Evolutionary conservation across 176 grass and related monocot genomes (phyloP).

Genomic region (Pontederia crassipes): DNA sequence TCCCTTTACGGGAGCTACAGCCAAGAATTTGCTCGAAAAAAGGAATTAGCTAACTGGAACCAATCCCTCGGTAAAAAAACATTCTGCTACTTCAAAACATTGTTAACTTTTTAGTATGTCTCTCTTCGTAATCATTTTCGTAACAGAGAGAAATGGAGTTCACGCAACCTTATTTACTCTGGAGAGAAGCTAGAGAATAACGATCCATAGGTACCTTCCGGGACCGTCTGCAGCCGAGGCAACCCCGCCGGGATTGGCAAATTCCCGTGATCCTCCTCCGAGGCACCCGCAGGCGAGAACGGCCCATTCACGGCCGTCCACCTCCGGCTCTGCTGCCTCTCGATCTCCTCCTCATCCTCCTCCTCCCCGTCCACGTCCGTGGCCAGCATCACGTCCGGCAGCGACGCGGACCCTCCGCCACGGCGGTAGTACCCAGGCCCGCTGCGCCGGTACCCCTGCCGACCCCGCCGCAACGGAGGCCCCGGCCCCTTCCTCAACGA

Average conservation of each 20-base stretch:
- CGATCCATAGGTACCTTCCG: slow-evolving; percentile 30
- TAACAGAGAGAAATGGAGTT: neutral
- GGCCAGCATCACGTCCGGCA: slow-evolving; percentile 15
- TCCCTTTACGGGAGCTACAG: no score
- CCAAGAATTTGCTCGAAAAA: no score
- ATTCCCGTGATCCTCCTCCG: slow-evolving; percentile 30
- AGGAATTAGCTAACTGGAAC: no score
- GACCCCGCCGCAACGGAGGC: neutral
- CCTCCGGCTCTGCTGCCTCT: slow-evolving; percentile 1
- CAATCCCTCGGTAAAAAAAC: no score
- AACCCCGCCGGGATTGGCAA: slow-evolving; percentile 59
- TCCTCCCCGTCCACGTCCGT: neutral
- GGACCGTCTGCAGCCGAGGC: slow-evolving; percentile 53
- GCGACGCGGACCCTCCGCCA: slow-evolving; percentile 13
- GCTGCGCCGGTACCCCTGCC: slow-evolving; percentile 8
- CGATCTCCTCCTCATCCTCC: slow-evolving; percentile 10
- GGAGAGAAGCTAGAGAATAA: slow-evolving; percentile 1
- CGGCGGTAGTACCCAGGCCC: slow-evolving; percentile 15
- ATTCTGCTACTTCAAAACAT: no score
- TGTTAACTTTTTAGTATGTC: neutral
- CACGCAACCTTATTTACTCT: neutral
- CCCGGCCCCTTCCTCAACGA: neutral
- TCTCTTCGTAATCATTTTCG: neutral
- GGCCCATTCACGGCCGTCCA: neutral
- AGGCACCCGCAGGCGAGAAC: neutral